Evolutionary conservation across 2,329 filamentous ascomycete species (phyloP).

Genomic region (Alternaria arbusti): DNA sequence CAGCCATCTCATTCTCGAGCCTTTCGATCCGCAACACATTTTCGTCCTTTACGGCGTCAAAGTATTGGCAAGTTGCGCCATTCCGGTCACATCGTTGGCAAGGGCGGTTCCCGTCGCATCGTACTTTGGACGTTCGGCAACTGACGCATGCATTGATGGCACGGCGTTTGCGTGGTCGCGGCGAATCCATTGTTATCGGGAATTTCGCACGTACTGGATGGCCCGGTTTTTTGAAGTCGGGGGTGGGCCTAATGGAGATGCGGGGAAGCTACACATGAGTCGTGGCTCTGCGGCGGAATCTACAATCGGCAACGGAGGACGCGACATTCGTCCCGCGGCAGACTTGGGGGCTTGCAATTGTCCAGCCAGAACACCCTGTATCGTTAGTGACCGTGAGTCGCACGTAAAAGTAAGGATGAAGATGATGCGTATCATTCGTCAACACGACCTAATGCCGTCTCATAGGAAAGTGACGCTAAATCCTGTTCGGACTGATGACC

Average conservation of each 20-base stretch:
- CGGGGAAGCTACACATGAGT: conserved; percentile 9
- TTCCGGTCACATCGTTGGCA: conserved; percentile 41
- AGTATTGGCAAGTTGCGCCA: conserved; percentile 31
- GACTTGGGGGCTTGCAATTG: background rate
- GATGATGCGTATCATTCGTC: background rate
- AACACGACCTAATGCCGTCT: background rate
- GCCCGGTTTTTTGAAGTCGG: conserved; percentile 10
- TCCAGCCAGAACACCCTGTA: background rate
- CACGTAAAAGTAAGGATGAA: background rate
- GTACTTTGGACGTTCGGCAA: conserved; percentile 43
- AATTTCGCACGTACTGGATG: conserved; percentile 18
- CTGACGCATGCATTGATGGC: conserved; percentile 41
- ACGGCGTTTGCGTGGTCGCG: conserved; percentile 39
- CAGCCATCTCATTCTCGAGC: conserved; percentile 32
- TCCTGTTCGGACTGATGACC: background rate
- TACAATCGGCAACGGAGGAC: background rate
- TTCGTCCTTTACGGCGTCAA: conserved; percentile 34
- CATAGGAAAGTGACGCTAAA: background rate
- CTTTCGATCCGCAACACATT: conserved; percentile 33
- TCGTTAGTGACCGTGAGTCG: background rate
- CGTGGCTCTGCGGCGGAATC: conserved; percentile 3
- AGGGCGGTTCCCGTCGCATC: conserved; percentile 40
- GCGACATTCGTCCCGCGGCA: background rate
- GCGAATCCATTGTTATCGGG: conserved; percentile 19
- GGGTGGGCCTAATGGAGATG: conserved; percentile 6